Evolutionary conservation across 1,139 yeast species (phyloP).

Genomic region (Fermentozyma sake): DNA sequence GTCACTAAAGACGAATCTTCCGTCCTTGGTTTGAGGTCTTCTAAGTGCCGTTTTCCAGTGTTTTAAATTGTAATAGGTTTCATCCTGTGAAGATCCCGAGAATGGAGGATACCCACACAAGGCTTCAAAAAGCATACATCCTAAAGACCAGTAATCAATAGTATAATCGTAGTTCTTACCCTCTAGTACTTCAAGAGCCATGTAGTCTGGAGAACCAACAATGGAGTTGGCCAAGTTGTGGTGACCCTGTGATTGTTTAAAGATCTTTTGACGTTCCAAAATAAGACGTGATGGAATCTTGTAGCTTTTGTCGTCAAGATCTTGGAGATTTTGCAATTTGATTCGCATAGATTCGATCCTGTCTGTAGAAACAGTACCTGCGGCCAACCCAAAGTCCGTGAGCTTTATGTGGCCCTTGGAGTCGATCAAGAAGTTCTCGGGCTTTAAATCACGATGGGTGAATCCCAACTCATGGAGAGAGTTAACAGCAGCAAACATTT

Average conservation of each 20-base stretch:
- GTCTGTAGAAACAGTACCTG: slow-evolving; percentile 91
- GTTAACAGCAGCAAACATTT: slow-evolving; percentile 93
- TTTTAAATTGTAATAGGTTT: slow-evolving; percentile 89
- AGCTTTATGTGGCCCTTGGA: slow-evolving; percentile 92
- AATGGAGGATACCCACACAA: slow-evolving; percentile 96
- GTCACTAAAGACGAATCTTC: slow-evolving; percentile 88
- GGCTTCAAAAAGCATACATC: slow-evolving; percentile 91
- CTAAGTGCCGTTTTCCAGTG: slow-evolving; percentile 87
- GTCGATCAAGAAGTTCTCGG: slow-evolving; percentile 94
- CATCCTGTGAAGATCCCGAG: slow-evolving; percentile 89
- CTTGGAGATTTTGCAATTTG: slow-evolving; percentile 76
- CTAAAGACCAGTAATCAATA: slow-evolving; percentile 98
- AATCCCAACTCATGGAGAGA: slow-evolving; percentile 93
- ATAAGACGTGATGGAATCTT: slow-evolving; percentile 74
- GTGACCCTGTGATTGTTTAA: slow-evolving; percentile 64
- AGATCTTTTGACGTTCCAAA: slow-evolving; percentile 80
- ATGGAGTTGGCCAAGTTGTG: slow-evolving; percentile 85
- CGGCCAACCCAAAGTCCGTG: slow-evolving; percentile 96
- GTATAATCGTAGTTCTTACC: slow-evolving; percentile 94
- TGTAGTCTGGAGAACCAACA: slow-evolving; percentile 98
- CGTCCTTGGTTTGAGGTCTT: slow-evolving; percentile 90
- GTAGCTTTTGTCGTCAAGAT: slow-evolving; percentile 55
- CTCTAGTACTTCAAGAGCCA: slow-evolving; percentile 96
- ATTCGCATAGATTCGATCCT: slow-evolving; percentile 91
- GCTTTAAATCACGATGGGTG: slow-evolving; percentile 95